Evolutionary conservation across 2,329 filamentous ascomycete species (phyloP).

Genomic region (Microthyrium microscopicum): DNA sequence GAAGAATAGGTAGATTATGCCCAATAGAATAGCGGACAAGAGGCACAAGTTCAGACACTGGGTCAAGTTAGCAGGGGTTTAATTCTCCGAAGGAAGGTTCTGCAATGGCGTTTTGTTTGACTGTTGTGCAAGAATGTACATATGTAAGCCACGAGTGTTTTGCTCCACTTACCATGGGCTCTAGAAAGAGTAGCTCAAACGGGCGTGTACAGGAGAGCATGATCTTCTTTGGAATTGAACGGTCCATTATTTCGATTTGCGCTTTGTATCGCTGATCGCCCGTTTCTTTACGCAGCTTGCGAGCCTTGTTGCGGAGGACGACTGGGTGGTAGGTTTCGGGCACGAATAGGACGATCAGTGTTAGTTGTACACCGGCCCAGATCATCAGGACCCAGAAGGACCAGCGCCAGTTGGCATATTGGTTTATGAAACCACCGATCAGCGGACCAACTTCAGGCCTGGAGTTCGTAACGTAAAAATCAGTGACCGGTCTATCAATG

Average conservation of each 20-base stretch:
- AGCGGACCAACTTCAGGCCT: constrained; percentile 40
- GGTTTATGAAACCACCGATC: constrained; percentile 69
- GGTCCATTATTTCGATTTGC: constrained; percentile 55
- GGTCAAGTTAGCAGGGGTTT: neutral
- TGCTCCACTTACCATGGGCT: constrained; percentile 48
- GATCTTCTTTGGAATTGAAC: constrained; percentile 33
- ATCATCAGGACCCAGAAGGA: constrained; percentile 74
- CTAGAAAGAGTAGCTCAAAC: constrained; percentile 61
- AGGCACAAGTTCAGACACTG: constrained; percentile 50
- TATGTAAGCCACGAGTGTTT: constrained; percentile 1
- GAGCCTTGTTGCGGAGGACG: constrained; percentile 56
- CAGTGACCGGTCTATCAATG: no score
- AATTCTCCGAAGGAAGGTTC: constrained; percentile 48
- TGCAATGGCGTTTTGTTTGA: neutral
- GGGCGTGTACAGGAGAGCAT: constrained; percentile 42
- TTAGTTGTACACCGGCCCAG: constrained; percentile 52
- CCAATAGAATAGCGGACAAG: constrained; percentile 58
- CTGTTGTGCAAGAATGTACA: neutral
- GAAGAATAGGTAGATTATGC: constrained; percentile 66
- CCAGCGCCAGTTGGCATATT: constrained; percentile 58
- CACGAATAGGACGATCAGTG: constrained; percentile 44
- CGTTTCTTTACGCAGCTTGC: constrained; percentile 51
- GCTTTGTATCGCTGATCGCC: constrained; percentile 63
- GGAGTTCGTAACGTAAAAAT: no score
- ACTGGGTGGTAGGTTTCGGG: constrained; percentile 74